A percentile compares a stretch with the other conserved stretches of the same genome.
Evolutionary conservation across 257 asterid genomes (phyloP).

Genomic region (Coffea canephora): DNA sequence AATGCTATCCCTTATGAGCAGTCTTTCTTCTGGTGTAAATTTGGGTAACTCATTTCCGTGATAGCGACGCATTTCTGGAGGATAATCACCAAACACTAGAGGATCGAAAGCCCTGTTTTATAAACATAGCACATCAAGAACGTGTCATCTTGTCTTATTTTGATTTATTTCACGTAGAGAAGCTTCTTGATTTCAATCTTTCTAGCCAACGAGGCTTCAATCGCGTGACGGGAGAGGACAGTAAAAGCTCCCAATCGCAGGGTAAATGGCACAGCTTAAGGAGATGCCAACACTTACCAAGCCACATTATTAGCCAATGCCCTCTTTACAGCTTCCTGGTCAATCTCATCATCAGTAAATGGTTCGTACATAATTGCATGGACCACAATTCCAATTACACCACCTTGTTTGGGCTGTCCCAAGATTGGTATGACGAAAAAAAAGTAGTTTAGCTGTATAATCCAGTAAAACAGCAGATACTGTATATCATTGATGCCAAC

Average conservation of each 20-base stretch:
- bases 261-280: too few relatives aligned
- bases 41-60: slow-evolving; percentile 49
- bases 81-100: slow-evolving; percentile 68
- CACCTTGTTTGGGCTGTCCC: slow-evolving; percentile 42
- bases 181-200: too few relatives aligned
- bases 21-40: slow-evolving; percentile 51
- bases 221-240: too few relatives aligned
- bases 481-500: too few relatives aligned
- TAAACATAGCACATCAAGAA: too few relatives aligned
- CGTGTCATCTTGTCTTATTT: too few relatives aligned
- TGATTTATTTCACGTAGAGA: too few relatives aligned
- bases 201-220: too few relatives aligned
- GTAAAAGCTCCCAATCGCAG: too few relatives aligned
- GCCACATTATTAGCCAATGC: slow-evolving; percentile 52
- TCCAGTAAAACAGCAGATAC: too few relatives aligned
- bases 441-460: too few relatives aligned
- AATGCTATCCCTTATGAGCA: slow-evolving; percentile 44
- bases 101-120: slow-evolving; percentile 52
- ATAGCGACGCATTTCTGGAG: slow-evolving; percentile 54
- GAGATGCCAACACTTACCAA: background rate
- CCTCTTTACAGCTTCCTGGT: slow-evolving; percentile 50
- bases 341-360: slow-evolving; percentile 34
- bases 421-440: too few relatives aligned
- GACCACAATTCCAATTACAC: slow-evolving; percentile 43
- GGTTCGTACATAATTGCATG: slow-evolving; percentile 57